Evolutionary conservation across 2,329 filamentous ascomycete genomes (phyloP).

Genomic region (Grosmannia clavigera): DNA sequence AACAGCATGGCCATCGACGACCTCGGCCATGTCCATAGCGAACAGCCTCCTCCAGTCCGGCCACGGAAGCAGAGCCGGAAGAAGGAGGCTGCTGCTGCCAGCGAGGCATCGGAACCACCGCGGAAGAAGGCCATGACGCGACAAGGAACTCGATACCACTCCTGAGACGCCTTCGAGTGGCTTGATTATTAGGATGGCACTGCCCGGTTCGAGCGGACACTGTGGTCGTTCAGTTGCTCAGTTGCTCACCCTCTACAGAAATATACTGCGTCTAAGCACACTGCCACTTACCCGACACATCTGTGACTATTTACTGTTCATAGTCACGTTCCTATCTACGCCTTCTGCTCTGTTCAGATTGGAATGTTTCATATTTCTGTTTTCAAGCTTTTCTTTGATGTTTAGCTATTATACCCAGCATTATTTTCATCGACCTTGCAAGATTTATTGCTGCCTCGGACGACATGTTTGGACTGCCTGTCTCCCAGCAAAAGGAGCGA

Average conservation of each 20-base stretch:
- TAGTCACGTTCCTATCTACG: not conserved
- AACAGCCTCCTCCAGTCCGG: conserved; percentile 39
- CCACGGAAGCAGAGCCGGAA: conserved; percentile 40
- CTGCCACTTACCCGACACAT: not conserved
- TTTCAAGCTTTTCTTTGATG: not conserved
- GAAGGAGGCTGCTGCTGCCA: conserved; percentile 21
- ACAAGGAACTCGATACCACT: conserved; percentile 10
- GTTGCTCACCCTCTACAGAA: not conserved
- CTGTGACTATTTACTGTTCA: not conserved
- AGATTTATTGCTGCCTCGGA: not conserved
- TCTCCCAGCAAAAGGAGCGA: not conserved
- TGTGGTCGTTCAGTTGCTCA: not conserved
- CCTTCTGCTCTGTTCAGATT: not conserved
- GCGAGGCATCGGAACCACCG: conserved; percentile 13
- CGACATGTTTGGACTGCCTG: not conserved
- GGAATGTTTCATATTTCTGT: not conserved
- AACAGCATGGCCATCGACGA: conserved; percentile 46
- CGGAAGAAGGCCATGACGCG: conserved; percentile 14
- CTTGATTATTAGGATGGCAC: not conserved
- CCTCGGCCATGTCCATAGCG: conserved; percentile 43
- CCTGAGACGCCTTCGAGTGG: not conserved
- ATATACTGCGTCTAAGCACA: not conserved
- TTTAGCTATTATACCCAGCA: not conserved
- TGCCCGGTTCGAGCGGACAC: too few species aligned
- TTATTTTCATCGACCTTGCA: not conserved